Conservation (phyloP, 169 alveolate genomes). For the Babesia bigemina region DNA sequence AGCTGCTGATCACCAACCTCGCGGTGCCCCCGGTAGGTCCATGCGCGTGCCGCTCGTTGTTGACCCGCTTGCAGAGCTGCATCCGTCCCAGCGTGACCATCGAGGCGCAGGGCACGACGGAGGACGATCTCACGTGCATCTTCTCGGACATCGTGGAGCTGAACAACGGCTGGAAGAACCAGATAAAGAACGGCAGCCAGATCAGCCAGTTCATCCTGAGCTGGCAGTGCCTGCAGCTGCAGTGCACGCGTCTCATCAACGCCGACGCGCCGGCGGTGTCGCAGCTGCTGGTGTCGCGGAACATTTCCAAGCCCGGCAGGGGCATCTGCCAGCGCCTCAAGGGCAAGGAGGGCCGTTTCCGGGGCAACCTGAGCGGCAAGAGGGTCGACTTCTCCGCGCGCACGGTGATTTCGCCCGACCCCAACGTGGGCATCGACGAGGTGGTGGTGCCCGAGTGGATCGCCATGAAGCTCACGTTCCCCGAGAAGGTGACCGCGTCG, state of each 20-base stretch:
- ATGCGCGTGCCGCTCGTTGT: not conserved
- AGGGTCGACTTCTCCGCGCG: conserved; percentile 99
- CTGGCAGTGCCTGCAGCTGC: conserved; percentile 87
- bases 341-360: conserved; percentile 96
- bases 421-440: conserved; percentile 95
- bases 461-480: conserved; percentile 95
- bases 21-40: conserved; percentile 93
- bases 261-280: conserved; percentile 93
- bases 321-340: conserved; percentile 83
- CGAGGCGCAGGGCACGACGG: conserved; percentile 89
- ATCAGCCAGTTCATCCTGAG: conserved; percentile 85
- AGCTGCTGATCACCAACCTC: conserved; percentile 87
- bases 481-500: conserved; percentile 91
- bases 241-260: conserved; percentile 89
- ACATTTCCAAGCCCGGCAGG: conserved; percentile 79
- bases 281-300: conserved; percentile 78
- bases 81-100: conserved; percentile 96
- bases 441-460: conserved; percentile 96
- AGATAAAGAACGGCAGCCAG: conserved; percentile 83
- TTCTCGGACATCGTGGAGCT: conserved; percentile 88
- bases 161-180: conserved; percentile 81
- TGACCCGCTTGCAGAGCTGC: conserved; percentile 67
- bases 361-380: conserved; percentile 98
- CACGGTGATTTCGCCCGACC: conserved; percentile 99
- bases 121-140: conserved; percentile 94